Percentiles rank a stretch among this genome's conserved stretches.
Conservation (phyloP, 225 moss, liverwort and hornwort species). For the Bryum argenteum region DNA sequence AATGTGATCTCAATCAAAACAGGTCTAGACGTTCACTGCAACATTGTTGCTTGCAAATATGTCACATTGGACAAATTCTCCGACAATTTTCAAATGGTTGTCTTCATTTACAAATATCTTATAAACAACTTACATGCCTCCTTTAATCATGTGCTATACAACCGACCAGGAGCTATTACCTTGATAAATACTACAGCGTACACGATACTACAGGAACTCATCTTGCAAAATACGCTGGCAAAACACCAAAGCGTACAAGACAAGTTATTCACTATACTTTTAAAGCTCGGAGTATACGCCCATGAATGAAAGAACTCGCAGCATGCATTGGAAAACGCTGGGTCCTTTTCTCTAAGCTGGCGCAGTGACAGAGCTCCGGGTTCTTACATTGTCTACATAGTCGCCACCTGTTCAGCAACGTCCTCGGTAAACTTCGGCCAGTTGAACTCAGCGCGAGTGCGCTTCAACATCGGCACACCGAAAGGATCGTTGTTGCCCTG, state of each 20-base stretch:
- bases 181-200: slow-evolving; percentile 18
- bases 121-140: too few relatives aligned
- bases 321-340: background rate
- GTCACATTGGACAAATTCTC: too few relatives aligned
- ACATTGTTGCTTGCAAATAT: too few relatives aligned
- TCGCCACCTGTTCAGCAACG: slow-evolving; percentile 20
- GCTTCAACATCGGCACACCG: slow-evolving; percentile 71
- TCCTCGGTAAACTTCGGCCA: slow-evolving; percentile 60
- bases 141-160: slow-evolving; percentile 19
- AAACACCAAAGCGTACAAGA: background rate
- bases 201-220: slow-evolving; percentile 27
- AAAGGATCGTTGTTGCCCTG: slow-evolving; percentile 56
- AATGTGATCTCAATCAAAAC: too few relatives aligned
- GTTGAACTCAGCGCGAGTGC: slow-evolving; percentile 58
- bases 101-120: too few relatives aligned
- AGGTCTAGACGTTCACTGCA: too few relatives aligned
- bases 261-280: slow-evolving; percentile 15
- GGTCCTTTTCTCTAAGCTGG: background rate
- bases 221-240: slow-evolving; percentile 16
- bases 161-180: slow-evolving; percentile 20
- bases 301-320: background rate
- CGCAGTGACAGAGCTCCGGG: background rate
- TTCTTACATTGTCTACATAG: slow-evolving; percentile 15
- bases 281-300: slow-evolving; percentile 4
- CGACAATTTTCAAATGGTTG: too few relatives aligned